Evolutionary conservation across 2,329 filamentous ascomycete genomes (phyloP).

Genomic region (Cladosporium sp.): DNA sequence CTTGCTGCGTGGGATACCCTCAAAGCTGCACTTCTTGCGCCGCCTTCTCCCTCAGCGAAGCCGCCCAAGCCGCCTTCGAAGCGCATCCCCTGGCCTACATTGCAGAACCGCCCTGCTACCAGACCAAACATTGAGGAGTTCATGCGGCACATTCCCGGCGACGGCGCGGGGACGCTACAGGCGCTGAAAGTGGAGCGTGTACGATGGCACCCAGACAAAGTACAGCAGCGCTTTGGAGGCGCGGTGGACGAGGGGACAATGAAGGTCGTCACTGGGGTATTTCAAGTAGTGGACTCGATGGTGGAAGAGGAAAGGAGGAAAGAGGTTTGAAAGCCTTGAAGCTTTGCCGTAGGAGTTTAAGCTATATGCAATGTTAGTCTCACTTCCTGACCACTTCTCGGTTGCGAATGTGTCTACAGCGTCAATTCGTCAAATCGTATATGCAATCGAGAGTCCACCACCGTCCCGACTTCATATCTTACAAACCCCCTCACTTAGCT

Average conservation of each 20-base stretch:
- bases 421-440: too few species aligned
- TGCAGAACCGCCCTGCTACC: constrained; percentile 52
- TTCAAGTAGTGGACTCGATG: constrained; percentile 79
- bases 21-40: constrained; percentile 12
- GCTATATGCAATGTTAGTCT: too few species aligned
- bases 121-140: constrained; percentile 62
- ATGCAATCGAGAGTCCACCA: too few species aligned
- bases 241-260: constrained; percentile 65
- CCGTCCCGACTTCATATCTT: too few species aligned
- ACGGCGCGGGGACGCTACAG: constrained; percentile 31
- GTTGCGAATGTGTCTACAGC: too few species aligned
- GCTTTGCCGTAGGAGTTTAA: too few species aligned
- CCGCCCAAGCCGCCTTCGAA: constrained; percentile 21
- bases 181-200: constrained; percentile 77
- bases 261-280: constrained; percentile 78
- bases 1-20: constrained; percentile 26
- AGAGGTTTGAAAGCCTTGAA: background rate
- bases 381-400: too few species aligned
- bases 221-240: constrained; percentile 78
- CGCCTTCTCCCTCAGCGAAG: background rate
- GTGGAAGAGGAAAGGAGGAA: constrained; percentile 23
- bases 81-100: constrained; percentile 66
- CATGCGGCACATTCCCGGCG: constrained; percentile 50
- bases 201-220: constrained; percentile 96
- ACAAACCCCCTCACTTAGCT: too few species aligned